A percentile compares a stretch with the other conserved stretches of the same genome.
phyloP scores from a whole-genome alignment of 208 protist species.

The Acanthamoeba divionensis region DNA sequence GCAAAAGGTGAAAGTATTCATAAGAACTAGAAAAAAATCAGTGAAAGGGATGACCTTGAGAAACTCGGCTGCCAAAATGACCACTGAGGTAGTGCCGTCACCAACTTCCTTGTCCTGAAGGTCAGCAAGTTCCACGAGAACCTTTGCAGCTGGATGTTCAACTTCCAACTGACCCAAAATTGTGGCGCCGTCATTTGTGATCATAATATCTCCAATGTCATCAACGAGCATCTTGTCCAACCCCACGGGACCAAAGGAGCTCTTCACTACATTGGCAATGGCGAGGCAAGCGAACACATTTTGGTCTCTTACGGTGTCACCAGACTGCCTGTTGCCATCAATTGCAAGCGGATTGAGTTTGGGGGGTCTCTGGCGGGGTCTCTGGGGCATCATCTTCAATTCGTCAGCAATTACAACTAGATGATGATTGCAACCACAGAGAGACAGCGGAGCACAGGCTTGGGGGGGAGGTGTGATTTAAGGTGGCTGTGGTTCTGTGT shows the following conservation, averaged over 20 bases:
- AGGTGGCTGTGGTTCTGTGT: too few species aligned
- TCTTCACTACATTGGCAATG: slow-evolving; percentile 98
- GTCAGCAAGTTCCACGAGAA: slow-evolving; percentile 97
- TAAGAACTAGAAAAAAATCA: neutral
- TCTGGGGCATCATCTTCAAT: too few species aligned
- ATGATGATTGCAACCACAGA: too few species aligned
- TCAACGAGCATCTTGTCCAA: slow-evolving; percentile 99
- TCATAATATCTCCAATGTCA: slow-evolving; percentile 97
- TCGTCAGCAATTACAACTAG: too few species aligned
- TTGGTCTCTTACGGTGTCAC: neutral
- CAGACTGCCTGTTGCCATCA: neutral
- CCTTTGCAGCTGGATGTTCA: slow-evolving; percentile 92
- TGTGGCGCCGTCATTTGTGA: slow-evolving; percentile 99
- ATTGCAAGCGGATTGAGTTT: slow-evolving; percentile 8
- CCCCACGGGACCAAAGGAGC: slow-evolving; percentile 98
- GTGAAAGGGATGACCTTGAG: slow-evolving; percentile 80
- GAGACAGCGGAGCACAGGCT: too few species aligned
- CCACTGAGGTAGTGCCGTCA: slow-evolving; percentile 89
- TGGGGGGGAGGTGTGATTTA: too few species aligned
- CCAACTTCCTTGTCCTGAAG: slow-evolving; percentile 98
- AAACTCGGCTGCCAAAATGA: slow-evolving; percentile 98
- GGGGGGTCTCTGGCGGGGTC: too few species aligned
- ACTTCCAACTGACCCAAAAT: slow-evolving; percentile 88
- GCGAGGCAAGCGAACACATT: slow-evolving; percentile 93
- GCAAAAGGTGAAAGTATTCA: neutral